phyloP scores from a whole-genome alignment of 2,329 filamentous ascomycete species.

The Diaporthe batatas region DNA sequence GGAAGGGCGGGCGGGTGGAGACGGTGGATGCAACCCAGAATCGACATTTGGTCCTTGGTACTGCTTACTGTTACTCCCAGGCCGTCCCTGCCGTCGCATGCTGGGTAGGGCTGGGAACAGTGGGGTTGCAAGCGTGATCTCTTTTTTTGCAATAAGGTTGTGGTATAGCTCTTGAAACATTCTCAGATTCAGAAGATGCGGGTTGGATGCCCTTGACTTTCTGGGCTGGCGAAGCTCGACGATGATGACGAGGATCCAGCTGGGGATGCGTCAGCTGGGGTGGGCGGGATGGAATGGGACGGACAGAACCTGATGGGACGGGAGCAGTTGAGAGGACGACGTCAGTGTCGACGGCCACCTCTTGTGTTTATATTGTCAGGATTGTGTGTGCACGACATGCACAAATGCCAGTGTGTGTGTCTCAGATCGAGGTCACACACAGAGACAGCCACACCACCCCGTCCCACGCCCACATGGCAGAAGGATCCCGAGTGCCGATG shows the following conservation, averaged over 20 bases:
- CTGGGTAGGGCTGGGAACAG: conserved; percentile 23
- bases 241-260: background rate
- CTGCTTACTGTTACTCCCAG: conserved; percentile 7
- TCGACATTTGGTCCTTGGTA: background rate
- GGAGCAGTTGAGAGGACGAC: too few relatives aligned
- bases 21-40: conserved; percentile 22
- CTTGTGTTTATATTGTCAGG: conserved; percentile 7
- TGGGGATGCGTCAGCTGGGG: background rate
- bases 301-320: background rate
- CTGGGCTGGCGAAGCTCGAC: background rate
- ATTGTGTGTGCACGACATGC: background rate
- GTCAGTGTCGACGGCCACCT: too few relatives aligned
- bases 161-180: conserved; percentile 15
- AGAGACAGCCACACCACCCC: conserved; percentile 9
- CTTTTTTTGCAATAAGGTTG: conserved; percentile 25
- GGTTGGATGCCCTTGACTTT: background rate
- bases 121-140: conserved; percentile 14
- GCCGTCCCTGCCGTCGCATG: background rate
- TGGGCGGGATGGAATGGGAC: background rate
- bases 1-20: conserved; percentile 2
- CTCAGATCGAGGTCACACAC: conserved; percentile 25
- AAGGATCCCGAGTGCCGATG: conserved; percentile 22
- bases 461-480: conserved; percentile 1
- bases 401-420: background rate
- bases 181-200: conserved; percentile 14